Conservation (phyloP, 2,329 filamentous ascomycete species). For the Onygenales sp. region DNA sequence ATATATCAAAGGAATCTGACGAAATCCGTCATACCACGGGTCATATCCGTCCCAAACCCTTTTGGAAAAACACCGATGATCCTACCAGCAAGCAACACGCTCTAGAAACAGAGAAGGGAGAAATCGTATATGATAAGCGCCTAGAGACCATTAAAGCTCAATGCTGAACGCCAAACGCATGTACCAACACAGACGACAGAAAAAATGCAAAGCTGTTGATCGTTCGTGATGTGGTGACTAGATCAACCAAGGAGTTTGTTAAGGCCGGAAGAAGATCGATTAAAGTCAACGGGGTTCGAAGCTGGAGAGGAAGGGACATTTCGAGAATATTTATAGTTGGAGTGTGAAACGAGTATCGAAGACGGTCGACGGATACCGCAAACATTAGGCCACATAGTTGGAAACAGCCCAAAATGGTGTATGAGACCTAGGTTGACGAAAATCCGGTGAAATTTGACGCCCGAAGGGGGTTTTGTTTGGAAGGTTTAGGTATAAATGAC, state of each 20-base stretch:
- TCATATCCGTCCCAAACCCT: neutral
- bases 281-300: neutral
- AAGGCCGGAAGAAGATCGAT: neutral
- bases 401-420: neutral
- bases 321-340: too few relatives aligned
- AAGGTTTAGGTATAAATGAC: neutral
- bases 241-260: neutral
- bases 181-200: neutral
- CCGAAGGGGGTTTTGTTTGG: neutral
- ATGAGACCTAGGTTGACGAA: neutral
- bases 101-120: neutral
- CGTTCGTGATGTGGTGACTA: neutral
- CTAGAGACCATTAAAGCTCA: neutral
- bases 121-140: neutral
- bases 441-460: neutral
- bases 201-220: neutral
- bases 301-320: neutral
- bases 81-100: neutral
- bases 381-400: neutral
- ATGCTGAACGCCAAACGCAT: neutral
- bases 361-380: neutral
- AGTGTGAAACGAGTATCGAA: neutral
- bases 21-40: neutral
- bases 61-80: neutral
- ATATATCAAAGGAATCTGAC: neutral